Evolutionary conservation across 768 basidiomycete species (phyloP).

Genomic region (Naganishia antarctica): DNA sequence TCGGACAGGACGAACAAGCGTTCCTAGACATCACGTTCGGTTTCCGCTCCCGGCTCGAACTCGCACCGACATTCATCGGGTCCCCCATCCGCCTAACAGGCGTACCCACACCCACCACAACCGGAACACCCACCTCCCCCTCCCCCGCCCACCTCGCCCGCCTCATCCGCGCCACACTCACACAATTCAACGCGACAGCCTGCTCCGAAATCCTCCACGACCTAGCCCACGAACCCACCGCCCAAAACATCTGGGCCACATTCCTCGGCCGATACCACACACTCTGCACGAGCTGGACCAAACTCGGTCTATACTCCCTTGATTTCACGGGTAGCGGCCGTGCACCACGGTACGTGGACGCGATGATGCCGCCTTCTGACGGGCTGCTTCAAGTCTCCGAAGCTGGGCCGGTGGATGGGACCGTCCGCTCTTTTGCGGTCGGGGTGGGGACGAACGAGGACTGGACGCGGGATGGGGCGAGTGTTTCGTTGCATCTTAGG

Average conservation of each 20-base stretch:
- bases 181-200: background rate
- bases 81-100: slow-evolving; percentile 15
- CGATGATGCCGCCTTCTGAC: slow-evolving; percentile 18
- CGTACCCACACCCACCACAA: background rate
- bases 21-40: slow-evolving; percentile 21
- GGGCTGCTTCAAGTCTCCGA: slow-evolving; percentile 19
- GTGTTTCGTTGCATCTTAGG: slow-evolving; percentile 22
- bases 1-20: background rate
- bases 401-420: background rate
- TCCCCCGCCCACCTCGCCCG: background rate
- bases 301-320: background rate
- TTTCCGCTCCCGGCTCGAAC: slow-evolving; percentile 14
- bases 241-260: slow-evolving; percentile 21
- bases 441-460: too few relatives aligned
- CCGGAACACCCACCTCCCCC: background rate
- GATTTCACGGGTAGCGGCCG: slow-evolving; percentile 1
- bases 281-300: slow-evolving; percentile 11
- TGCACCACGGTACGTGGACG: slow-evolving; percentile 17
- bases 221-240: slow-evolving; percentile 14
- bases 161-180: background rate
- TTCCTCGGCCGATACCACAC: slow-evolving; percentile 20
- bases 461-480: slow-evolving; percentile 21
- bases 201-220: slow-evolving; percentile 15
- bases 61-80: slow-evolving; percentile 5
- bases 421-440: background rate